Evolutionary conservation across 2,329 filamentous ascomycete genomes (phyloP), one percentile per base, ranked within the genome.

Genomic region (Aurifilum marmelostoma): DNA sequence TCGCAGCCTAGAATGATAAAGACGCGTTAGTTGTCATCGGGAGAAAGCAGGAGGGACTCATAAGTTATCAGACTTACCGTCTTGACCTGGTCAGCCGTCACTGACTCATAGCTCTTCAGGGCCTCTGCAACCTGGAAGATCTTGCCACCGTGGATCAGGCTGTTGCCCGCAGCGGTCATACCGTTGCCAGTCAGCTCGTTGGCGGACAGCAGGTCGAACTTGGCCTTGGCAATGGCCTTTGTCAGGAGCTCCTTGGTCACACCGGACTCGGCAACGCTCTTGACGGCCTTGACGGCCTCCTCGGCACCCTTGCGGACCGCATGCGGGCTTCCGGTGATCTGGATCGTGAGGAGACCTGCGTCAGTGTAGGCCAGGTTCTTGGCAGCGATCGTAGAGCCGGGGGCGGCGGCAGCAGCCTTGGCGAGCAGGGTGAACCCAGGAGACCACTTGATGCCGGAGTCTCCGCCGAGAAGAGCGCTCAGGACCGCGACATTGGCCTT

Each of bases 361-460:
- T 99, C 96, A 21, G 95, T 97, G 88, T 97, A 99, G 73, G 91
- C 87, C 74, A 89, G 84, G 83, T 96, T 95, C 76, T 90, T 87
- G 72, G 95, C 93, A 50, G 88, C 85, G 76, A 93, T 88, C 65
- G 85, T 86, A 72, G 92, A 88, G 73, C 89, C 88, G 50, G 90
- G 85, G 76, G 88, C 84, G 60, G 87, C 85, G 71, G 90, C 85
- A 68, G 89, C 87, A 71, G 91, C 91, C 85, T 97, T 94, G 78
- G 92, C 87, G 71, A 99, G 88, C 71, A 97, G 87, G 70, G 92
- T 95, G 87, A 97, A 98, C 75, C 96, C 96, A 72, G 93, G 84
- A 65, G 93, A 91, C 95, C 95, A 99, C 86, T 98, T 99, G 85
- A 98, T 94, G 81, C 85, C 91, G 67, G 94, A 92, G 81, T 97